phyloP scores from a whole-genome alignment of 1,284 basidiomycete genomes.

The Ceratorhiza oryzae-sativae region DNA sequence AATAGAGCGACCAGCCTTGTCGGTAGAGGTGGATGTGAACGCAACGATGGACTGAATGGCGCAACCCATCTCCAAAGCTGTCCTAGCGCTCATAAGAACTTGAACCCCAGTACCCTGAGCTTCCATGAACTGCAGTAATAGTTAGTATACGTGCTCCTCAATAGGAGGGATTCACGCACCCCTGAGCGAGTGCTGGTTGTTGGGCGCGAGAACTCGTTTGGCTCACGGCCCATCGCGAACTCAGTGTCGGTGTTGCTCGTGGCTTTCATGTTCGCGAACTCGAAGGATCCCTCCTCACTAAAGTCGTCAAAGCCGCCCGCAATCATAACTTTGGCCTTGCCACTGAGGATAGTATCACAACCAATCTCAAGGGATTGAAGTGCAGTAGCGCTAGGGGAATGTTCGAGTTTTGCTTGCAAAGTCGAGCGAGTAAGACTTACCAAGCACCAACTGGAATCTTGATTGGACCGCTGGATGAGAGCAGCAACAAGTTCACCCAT shows the following conservation, averaged over 20 bases:
- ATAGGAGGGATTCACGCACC: constrained; percentile 54
- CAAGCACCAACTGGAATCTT: constrained; percentile 99
- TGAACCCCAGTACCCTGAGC: constrained; percentile 96
- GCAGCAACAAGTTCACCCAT: constrained; percentile 93
- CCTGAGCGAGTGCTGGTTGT: constrained; percentile 95
- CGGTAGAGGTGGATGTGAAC: constrained; percentile 96
- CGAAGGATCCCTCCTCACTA: constrained; percentile 95
- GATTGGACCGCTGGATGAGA: constrained; percentile 95
- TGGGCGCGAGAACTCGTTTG: constrained; percentile 97
- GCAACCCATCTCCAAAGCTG: constrained; percentile 91
- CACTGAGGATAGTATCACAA: constrained; percentile 91
- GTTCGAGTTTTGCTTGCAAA: constrained; percentile 22
- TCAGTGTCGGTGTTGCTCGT: constrained; percentile 97
- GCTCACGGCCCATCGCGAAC: constrained; percentile 98
- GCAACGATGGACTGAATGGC: constrained; percentile 93
- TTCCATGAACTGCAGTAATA: constrained; percentile 83
- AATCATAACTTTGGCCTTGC: constrained; percentile 99
- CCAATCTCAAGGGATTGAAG: constrained; percentile 98
- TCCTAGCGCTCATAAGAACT: constrained; percentile 95
- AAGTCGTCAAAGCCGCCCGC: constrained; percentile 98
- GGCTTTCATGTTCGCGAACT: constrained; percentile 99
- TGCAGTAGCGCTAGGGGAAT: constrained; percentile 79
- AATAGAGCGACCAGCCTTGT: constrained; percentile 94
- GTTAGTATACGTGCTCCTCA: constrained; percentile 37
- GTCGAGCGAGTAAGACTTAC: constrained; percentile 55